Evolutionary conservation across 2,329 filamentous ascomycete species (phyloP).

Genomic region (Claviceps monticola): DNA sequence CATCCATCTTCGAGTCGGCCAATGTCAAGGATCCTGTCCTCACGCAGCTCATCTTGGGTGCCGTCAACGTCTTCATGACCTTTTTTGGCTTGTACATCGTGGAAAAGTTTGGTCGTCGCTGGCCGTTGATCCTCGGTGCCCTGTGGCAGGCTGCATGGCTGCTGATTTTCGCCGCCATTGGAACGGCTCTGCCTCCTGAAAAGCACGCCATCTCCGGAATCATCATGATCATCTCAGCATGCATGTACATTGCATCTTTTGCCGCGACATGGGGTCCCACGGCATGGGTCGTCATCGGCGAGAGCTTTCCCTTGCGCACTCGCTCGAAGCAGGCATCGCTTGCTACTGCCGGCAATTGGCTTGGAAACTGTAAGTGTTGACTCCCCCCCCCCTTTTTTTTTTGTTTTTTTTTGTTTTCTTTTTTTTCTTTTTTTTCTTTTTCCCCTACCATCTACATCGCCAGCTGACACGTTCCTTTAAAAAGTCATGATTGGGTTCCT

Average conservation of each 20-base stretch:
- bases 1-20: conserved; percentile 51
- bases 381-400: no score
- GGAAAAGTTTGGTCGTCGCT: conserved; percentile 53
- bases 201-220: conserved; percentile 38
- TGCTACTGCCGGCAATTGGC: conserved; percentile 41
- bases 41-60: conserved; percentile 53
- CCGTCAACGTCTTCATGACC: conserved; percentile 54
- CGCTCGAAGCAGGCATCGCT: conserved; percentile 41
- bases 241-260: conserved; percentile 62
- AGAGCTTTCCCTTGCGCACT: conserved; percentile 48
- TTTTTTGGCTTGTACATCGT: conserved; percentile 56
- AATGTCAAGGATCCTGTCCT: conserved; percentile 52
- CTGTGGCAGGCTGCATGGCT: conserved; percentile 55
- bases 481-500: conserved; percentile 51
- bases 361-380: conserved; percentile 37
- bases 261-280: conserved; percentile 58
- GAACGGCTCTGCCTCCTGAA: conserved; percentile 29
- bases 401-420: no score
- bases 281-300: conserved; percentile 53
- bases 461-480: no score
- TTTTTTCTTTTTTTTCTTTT: no score
- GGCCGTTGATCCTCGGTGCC: conserved; percentile 50
- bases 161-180: conserved; percentile 48
- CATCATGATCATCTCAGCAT: conserved; percentile 58
- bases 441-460: no score